phyloP scores from a whole-genome alignment of 2,329 filamentous ascomycete species.

The Bipolaris cookei region DNA sequence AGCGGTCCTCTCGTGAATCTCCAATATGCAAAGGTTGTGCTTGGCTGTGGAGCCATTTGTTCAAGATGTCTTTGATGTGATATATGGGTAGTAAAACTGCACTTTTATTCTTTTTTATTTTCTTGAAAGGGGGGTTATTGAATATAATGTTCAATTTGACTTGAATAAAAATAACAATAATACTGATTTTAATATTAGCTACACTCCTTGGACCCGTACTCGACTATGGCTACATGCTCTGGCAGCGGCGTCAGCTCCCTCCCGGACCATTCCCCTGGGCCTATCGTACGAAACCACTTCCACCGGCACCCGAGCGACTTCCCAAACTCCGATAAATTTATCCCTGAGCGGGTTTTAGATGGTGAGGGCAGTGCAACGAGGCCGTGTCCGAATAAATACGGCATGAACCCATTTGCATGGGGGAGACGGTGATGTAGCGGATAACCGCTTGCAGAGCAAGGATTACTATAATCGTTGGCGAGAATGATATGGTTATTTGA shows the following conservation, averaged over 20 bases:
- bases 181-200: too few species aligned
- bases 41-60: too few species aligned
- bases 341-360: background rate
- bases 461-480: background rate
- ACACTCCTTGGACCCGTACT: too few species aligned
- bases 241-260: background rate
- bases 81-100: too few species aligned
- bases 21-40: too few species aligned
- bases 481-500: background rate
- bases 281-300: background rate
- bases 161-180: too few species aligned
- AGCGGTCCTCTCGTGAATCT: too few species aligned
- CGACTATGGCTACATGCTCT: too few species aligned
- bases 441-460: background rate
- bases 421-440: background rate
- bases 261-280: background rate
- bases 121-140: too few species aligned
- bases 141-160: too few species aligned
- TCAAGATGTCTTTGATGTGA: too few species aligned
- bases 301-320: background rate
- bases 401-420: background rate
- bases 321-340: background rate
- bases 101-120: too few species aligned
- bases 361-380: background rate
- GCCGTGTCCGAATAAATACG: background rate